Conservation (phyloP, 1,284 basidiomycete species). For the Neolentinus lepideus region DNA sequence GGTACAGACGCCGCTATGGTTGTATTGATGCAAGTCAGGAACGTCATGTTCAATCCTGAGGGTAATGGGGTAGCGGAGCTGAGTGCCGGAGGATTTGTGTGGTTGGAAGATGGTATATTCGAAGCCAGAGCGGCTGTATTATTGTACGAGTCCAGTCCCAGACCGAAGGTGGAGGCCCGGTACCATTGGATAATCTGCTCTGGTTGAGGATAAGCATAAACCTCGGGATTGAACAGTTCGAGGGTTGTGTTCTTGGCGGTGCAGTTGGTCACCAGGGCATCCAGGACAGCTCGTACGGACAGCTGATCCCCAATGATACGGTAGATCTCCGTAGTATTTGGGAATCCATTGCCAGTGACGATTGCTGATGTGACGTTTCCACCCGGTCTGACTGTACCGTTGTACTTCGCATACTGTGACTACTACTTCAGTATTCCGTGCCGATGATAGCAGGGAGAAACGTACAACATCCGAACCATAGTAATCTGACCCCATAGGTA, state of each 20-base stretch:
- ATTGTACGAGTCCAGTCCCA: slow-evolving; percentile 17
- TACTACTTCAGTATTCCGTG: neutral
- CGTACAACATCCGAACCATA: slow-evolving; percentile 16
- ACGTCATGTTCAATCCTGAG: slow-evolving; percentile 9
- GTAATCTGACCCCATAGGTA: slow-evolving; percentile 11
- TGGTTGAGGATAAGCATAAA: slow-evolving; percentile 7
- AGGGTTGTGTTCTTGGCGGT: slow-evolving; percentile 11
- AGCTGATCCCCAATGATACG: slow-evolving; percentile 16
- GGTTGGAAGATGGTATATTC: slow-evolving; percentile 10
- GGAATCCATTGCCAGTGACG: slow-evolving; percentile 4
- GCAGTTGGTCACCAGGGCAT: slow-evolving; percentile 15
- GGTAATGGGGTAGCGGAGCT: slow-evolving; percentile 11
- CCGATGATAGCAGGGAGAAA: neutral
- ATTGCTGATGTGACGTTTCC: slow-evolving; percentile 11
- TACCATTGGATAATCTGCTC: slow-evolving; percentile 22
- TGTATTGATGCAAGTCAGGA: slow-evolving; percentile 13
- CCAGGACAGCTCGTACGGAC: slow-evolving; percentile 14
- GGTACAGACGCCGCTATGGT: slow-evolving; percentile 13
- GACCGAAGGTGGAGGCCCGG: slow-evolving; percentile 18
- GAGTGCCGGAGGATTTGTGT: slow-evolving; percentile 3
- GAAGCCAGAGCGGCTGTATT: slow-evolving; percentile 14
- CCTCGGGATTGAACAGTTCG: neutral
- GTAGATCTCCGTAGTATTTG: slow-evolving; percentile 14
- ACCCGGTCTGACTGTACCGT: slow-evolving; percentile 13
- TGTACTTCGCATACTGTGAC: slow-evolving; percentile 11